Evolutionary conservation across 108 stramenopile species (phyloP).

Genomic region (Nannochloropsis salina): DNA sequence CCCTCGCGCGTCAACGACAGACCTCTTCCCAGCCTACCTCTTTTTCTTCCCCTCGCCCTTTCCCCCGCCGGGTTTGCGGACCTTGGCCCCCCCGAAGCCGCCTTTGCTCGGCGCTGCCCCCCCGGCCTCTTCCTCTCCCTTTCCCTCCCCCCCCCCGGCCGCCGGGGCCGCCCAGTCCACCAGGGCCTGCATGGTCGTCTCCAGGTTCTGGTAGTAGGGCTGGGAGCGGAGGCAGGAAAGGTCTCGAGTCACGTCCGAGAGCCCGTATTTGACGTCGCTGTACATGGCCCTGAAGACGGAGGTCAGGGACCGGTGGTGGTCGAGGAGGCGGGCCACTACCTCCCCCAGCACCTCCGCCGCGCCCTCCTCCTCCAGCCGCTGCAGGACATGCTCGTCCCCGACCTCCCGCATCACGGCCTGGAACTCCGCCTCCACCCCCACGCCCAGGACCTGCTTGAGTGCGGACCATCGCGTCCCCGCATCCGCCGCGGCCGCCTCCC

Average conservation of each 20-base stretch:
- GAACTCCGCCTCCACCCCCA: background rate
- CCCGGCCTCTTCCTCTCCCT: background rate
- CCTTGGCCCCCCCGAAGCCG: background rate
- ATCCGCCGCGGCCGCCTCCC: conserved; percentile 3
- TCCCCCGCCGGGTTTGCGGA: background rate
- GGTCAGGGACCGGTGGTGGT: conserved; percentile 39
- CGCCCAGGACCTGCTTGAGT: background rate
- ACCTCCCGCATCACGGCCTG: background rate
- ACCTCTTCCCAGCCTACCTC: background rate
- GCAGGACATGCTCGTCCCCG: background rate
- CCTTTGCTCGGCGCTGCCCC: background rate
- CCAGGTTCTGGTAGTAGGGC: conserved; percentile 28
- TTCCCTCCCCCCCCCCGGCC: background rate
- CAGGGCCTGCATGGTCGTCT: conserved; percentile 32
- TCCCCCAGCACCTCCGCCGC: background rate
- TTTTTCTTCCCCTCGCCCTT: background rate
- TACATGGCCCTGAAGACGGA: conserved; percentile 43
- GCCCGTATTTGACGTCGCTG: conserved; percentile 28
- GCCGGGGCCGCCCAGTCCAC: conserved; percentile 25
- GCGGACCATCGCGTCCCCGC: background rate
- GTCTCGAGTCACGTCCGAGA: conserved; percentile 30
- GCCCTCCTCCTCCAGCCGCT: background rate
- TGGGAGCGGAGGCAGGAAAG: conserved; percentile 27
- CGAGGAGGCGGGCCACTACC: conserved; percentile 28
- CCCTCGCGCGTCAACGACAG: no score